These are phyloP conservation scores for Castanea crenata DNA, from an alignment of 306 rosid species.

Conservation along the genomic window DNA sequence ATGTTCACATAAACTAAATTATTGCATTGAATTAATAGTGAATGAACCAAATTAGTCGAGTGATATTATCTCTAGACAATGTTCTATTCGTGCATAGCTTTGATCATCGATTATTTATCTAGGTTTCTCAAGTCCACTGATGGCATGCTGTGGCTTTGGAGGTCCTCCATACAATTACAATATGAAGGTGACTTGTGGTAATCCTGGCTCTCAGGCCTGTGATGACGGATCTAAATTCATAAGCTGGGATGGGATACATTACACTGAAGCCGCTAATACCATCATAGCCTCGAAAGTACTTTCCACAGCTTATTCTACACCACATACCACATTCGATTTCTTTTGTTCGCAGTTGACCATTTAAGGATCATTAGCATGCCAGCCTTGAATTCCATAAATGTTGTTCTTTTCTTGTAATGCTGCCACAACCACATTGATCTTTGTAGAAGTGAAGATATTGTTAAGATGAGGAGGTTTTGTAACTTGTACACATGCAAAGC, in stretches of 20 bases:
- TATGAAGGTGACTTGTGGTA: conserved; percentile 64
- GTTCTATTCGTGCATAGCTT: too few relatives aligned
- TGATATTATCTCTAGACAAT: too few relatives aligned
- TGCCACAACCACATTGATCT: background rate
- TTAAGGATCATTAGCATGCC: background rate
- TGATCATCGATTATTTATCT: too few relatives aligned
- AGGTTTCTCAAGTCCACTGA: conserved; percentile 78
- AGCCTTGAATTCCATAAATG: background rate
- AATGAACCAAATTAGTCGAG: too few relatives aligned
- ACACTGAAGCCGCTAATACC: conserved; percentile 72
- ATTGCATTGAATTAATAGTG: background rate
- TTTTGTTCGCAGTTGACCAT: conserved; percentile 47
- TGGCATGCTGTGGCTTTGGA: conserved; percentile 89
- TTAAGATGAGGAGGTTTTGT: background rate
- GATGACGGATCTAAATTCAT: conserved; percentile 50
- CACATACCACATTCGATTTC: conserved; percentile 65
- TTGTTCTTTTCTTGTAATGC: background rate
- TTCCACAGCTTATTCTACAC: conserved; percentile 65
- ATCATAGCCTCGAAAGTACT: conserved; percentile 60
- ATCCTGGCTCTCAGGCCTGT: conserved; percentile 68
- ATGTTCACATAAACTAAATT: background rate
- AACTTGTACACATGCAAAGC: background rate
- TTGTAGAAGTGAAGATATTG: background rate
- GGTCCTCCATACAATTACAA: conserved; percentile 92
- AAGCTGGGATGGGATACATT: conserved; percentile 89